Percentiles rank a stretch among this genome's conserved stretches.
Conservation (phyloP, 768 basidiomycete species). For the Suillus spraguei region DNA sequence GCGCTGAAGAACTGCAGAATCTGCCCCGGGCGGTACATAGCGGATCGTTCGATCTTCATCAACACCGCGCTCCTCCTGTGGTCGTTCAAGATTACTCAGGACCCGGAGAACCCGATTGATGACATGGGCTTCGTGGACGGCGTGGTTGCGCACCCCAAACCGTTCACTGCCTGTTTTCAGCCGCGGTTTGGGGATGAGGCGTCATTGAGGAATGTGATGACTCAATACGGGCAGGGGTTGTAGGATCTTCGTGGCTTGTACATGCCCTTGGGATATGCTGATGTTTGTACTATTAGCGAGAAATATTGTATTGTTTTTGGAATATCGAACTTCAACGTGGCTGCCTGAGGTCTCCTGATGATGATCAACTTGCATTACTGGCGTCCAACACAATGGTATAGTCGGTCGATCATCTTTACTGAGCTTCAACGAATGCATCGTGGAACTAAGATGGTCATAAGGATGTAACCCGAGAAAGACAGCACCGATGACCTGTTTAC, state of each 20-base stretch:
- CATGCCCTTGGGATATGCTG: too few species aligned
- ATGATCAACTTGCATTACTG: not conserved
- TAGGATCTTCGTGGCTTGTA: constrained; percentile 12
- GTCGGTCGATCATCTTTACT: not conserved
- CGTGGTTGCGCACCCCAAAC: constrained; percentile 63
- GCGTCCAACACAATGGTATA: not conserved
- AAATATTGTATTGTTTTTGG: too few species aligned
- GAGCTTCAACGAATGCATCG: not conserved
- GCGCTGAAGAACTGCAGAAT: constrained; percentile 23
- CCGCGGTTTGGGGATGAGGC: constrained; percentile 40
- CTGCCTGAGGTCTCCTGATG: not conserved
- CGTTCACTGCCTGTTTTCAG: constrained; percentile 59
- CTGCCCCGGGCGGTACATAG: constrained; percentile 68
- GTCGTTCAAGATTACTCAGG: constrained; percentile 60
- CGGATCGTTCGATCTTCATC: constrained; percentile 61
- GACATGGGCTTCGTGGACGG: constrained; percentile 60
- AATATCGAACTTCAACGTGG: too few species aligned
- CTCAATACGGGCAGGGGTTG: constrained; percentile 14
- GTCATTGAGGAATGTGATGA: constrained; percentile 29
- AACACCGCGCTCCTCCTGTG: constrained; percentile 65
- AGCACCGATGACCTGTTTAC: not conserved
- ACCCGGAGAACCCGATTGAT: constrained; percentile 58
- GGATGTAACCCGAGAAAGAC: not conserved
- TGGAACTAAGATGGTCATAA: not conserved
- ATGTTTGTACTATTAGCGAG: too few species aligned